Evolutionary conservation across 2,329 filamentous ascomycete species (phyloP).

Genomic region (Parafenestella ontariensis): DNA sequence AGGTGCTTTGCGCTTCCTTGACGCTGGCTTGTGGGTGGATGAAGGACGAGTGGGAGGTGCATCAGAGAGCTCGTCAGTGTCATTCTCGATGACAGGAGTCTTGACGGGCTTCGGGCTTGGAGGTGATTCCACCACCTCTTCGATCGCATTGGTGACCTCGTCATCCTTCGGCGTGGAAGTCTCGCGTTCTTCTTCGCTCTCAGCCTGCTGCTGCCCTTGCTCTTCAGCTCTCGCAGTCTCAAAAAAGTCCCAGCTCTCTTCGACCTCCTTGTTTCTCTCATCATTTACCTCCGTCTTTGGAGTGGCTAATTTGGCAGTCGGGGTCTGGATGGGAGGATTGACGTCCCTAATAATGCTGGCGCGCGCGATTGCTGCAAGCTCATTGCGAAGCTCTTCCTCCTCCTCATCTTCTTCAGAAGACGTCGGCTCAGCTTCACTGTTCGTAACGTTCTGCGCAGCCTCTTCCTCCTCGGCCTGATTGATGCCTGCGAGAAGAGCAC

Average conservation of each 20-base stretch:
- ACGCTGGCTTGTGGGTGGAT: not conserved
- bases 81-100: too few species aligned
- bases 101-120: not conserved
- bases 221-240: not conserved
- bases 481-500: not conserved
- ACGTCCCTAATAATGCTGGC: not conserved
- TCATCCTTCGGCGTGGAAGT: not conserved
- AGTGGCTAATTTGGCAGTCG: not conserved
- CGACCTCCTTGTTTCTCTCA: not conserved
- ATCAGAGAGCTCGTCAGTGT: too few species aligned
- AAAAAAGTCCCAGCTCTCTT: not conserved
- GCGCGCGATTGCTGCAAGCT: not conserved
- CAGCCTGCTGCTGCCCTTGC: not conserved
- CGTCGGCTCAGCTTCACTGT: not conserved
- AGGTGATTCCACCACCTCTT: not conserved
- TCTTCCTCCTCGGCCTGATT: not conserved
- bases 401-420: not conserved
- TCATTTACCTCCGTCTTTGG: not conserved
- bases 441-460: not conserved
- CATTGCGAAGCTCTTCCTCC: not conserved
- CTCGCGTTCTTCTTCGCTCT: not conserved
- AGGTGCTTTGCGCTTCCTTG: slow-evolving; percentile 1
- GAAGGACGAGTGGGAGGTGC: too few species aligned
- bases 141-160: not conserved
- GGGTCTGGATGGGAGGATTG: not conserved